Evolutionary conservation across 192 early-diverging fungal species (phyloP).

Genomic region (Gonapodya prolifera): DNA sequence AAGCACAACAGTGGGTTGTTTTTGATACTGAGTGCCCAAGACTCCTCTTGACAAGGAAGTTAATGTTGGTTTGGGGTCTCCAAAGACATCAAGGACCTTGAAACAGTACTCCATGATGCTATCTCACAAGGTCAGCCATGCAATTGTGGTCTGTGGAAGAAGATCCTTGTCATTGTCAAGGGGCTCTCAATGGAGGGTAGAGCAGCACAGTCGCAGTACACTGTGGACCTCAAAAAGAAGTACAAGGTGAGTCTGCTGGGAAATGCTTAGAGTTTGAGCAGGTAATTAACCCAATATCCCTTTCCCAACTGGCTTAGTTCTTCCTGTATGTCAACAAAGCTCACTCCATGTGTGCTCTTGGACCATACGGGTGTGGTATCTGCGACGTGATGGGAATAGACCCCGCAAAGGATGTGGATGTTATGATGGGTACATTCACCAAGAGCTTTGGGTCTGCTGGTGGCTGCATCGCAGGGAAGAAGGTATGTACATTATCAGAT

Average conservation of each 20-base stretch:
- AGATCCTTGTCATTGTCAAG: constrained; percentile 93
- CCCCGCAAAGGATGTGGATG: constrained; percentile 68
- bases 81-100: constrained; percentile 79
- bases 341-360: constrained; percentile 89
- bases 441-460: constrained; percentile 97
- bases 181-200: constrained; percentile 97
- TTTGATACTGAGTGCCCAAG: too few relatives aligned
- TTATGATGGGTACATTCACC: constrained; percentile 96
- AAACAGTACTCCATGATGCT: constrained; percentile 63
- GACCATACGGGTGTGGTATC: constrained; percentile 84
- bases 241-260: constrained; percentile 50
- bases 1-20: background rate
- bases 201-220: constrained; percentile 74
- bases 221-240: constrained; percentile 75
- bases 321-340: constrained; percentile 96
- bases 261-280: background rate
- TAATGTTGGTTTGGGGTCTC: too few relatives aligned
- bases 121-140: constrained; percentile 94
- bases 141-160: constrained; percentile 97
- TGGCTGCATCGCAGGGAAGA: constrained; percentile 77
- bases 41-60: too few relatives aligned
- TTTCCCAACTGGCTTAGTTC: constrained; percentile 31
- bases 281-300: background rate
- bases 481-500: too few relatives aligned
- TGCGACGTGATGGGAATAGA: constrained; percentile 93